A percentile compares a stretch with the other conserved stretches of the same genome.
Conservation (phyloP, 129 eudicot species). For the Oenanthe sinensis region DNA sequence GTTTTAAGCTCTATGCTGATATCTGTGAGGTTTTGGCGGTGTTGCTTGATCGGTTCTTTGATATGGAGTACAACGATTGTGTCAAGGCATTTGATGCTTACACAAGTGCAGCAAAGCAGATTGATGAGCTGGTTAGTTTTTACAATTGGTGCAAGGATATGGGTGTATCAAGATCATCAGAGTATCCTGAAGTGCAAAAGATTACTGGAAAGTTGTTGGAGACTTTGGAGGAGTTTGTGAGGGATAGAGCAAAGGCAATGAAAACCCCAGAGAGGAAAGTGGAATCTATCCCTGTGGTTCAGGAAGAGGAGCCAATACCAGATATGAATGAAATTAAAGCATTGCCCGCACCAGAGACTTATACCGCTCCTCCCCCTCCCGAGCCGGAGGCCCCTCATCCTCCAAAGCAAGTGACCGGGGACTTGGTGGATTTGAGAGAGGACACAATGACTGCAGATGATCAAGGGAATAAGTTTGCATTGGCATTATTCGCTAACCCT, state of each 20-base stretch:
- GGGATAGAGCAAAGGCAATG: slow-evolving; percentile 62
- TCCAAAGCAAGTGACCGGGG: slow-evolving; percentile 38
- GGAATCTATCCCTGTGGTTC: slow-evolving; percentile 30
- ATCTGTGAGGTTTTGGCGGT: slow-evolving; percentile 69
- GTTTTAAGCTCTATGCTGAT: slow-evolving; percentile 73
- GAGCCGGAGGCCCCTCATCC: slow-evolving; percentile 32
- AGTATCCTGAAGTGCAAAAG: slow-evolving; percentile 69
- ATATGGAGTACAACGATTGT: slow-evolving; percentile 79
- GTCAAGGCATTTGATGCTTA: slow-evolving; percentile 75
- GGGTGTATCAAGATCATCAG: slow-evolving; percentile 69
- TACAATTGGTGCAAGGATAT: slow-evolving; percentile 87
- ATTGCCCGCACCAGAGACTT: slow-evolving; percentile 57
- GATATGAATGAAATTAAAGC: slow-evolving; percentile 87
- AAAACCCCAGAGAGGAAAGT: slow-evolving; percentile 68
- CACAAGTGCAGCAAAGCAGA: slow-evolving; percentile 67
- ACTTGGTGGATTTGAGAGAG: slow-evolving; percentile 62
- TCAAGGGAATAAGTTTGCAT: slow-evolving; percentile 70
- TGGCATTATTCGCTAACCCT: slow-evolving; percentile 69
- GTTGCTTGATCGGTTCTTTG: slow-evolving; percentile 65
- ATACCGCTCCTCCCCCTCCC: slow-evolving; percentile 46
- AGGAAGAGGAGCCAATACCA: slow-evolving; percentile 51
- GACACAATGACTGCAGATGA: slow-evolving; percentile 58
- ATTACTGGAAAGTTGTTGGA: slow-evolving; percentile 62
- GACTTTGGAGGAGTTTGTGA: slow-evolving; percentile 75
- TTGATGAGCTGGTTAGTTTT: slow-evolving; percentile 64